Percentiles rank a stretch among this genome's conserved stretches.
These are phyloP conservation scores for Fusarium cyanostomum DNA, from an alignment of 2,329 filamentous ascomycete species.

Conservation along the genomic window DNA sequence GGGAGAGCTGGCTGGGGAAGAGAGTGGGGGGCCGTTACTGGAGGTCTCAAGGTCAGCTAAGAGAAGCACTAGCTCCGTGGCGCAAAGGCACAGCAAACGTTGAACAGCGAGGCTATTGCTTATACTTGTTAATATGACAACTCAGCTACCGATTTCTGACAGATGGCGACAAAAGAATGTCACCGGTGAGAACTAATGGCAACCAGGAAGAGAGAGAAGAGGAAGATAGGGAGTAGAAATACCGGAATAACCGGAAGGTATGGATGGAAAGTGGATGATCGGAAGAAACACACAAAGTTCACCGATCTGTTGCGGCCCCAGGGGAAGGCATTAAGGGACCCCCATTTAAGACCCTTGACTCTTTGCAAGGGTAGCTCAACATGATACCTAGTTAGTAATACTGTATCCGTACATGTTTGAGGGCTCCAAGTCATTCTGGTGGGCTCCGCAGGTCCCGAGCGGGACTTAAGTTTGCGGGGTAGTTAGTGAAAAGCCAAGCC, in stretches of 20 bases:
- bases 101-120: constrained; percentile 2
- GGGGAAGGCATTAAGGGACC: neutral
- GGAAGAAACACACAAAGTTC: neutral
- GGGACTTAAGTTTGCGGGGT: constrained; percentile 22
- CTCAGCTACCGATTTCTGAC: constrained; percentile 19
- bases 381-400: too few species aligned
- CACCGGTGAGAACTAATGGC: neutral
- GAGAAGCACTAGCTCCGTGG: neutral
- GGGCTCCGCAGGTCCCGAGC: constrained; percentile 15
- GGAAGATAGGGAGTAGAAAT: neutral
- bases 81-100: neutral
- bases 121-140: constrained; percentile 6
- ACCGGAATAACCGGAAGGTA: neutral
- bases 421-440: neutral
- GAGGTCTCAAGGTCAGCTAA: neutral
- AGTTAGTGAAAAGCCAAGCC: too few species aligned
- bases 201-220: neutral
- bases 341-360: neutral
- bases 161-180: constrained; percentile 3
- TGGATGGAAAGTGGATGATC: constrained; percentile 4
- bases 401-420: too few species aligned
- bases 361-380: neutral
- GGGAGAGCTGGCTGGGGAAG: neutral
- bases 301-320: neutral
- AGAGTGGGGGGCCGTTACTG: neutral